These are phyloP conservation scores for Phialophora tarda DNA, from an alignment of 2,329 filamentous ascomycete species.

Conservation along the genomic window DNA sequence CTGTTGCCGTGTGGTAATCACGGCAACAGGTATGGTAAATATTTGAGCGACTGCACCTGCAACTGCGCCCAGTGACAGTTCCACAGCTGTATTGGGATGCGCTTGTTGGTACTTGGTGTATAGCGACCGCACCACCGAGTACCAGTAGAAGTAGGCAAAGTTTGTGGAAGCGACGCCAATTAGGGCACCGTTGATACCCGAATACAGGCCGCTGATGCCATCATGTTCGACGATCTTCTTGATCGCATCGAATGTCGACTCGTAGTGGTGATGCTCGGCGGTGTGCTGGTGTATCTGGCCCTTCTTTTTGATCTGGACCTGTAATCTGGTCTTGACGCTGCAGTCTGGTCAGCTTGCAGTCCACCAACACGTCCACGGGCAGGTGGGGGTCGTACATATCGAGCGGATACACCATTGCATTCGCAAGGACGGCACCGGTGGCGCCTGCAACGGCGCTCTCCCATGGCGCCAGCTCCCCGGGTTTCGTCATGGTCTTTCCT, in stretches of 20 bases:
- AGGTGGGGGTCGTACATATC: conserved; percentile 74
- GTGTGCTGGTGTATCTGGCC: conserved; percentile 54
- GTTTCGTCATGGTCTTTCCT: conserved; percentile 62
- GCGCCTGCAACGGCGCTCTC: conserved; percentile 90
- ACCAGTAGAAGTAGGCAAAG: conserved; percentile 99
- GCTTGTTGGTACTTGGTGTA: conserved; percentile 66
- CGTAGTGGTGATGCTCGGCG: conserved; percentile 72
- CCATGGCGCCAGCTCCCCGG: conserved; percentile 80
- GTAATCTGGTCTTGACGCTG: conserved; percentile 93
- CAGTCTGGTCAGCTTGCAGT: conserved; percentile 14
- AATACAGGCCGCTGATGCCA: conserved; percentile 81
- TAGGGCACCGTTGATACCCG: conserved; percentile 83
- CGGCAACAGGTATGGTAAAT: conserved; percentile 94
- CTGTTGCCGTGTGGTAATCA: conserved; percentile 94
- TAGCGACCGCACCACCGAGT: conserved; percentile 81
- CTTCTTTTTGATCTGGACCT: conserved; percentile 83
- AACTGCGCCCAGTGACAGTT: conserved; percentile 82
- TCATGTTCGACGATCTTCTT: conserved; percentile 81
- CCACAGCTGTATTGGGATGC: conserved; percentile 76
- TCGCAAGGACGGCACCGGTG: conserved; percentile 89
- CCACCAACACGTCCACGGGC: neutral
- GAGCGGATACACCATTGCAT: conserved; percentile 92
- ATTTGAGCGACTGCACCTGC: conserved; percentile 91
- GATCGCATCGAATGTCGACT: conserved; percentile 86
- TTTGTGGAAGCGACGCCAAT: conserved; percentile 96